Percentiles rank a stretch among this genome's conserved stretches.
phyloP scores from a whole-genome alignment of 2,329 filamentous ascomycete genomes.

The Diplodia mutila region DNA sequence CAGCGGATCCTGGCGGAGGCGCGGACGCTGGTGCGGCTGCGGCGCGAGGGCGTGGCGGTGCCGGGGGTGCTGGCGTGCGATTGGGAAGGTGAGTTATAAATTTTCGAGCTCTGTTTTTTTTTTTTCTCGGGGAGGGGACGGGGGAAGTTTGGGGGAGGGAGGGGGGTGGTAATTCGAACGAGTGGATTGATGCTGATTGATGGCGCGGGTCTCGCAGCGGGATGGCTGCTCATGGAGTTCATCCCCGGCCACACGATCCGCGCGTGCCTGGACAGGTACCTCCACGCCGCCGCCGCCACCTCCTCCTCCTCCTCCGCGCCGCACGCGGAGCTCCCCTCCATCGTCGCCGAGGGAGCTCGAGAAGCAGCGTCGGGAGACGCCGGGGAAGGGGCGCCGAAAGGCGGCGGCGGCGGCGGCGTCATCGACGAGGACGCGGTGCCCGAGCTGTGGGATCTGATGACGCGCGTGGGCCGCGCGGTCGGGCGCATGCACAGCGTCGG shows the following conservation, averaged over 20 bases:
- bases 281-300: slow-evolving; percentile 8
- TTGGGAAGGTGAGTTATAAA: slow-evolving; percentile 55
- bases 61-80: slow-evolving; percentile 76
- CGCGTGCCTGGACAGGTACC: slow-evolving; percentile 23
- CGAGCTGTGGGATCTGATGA: slow-evolving; percentile 65
- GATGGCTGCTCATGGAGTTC: slow-evolving; percentile 27
- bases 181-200: slow-evolving; percentile 39
- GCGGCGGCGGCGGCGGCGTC: neutral
- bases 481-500: slow-evolving; percentile 80
- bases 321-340: neutral
- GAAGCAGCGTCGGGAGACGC: neutral
- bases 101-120: slow-evolving; percentile 27
- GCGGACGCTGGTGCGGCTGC: slow-evolving; percentile 77
- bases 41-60: slow-evolving; percentile 77
- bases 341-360: neutral
- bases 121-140: slow-evolving; percentile 38
- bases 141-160: slow-evolving; percentile 50
- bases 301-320: neutral
- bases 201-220: slow-evolving; percentile 1
- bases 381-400: too few relatives aligned
- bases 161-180: too few relatives aligned
- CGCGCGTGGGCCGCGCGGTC: slow-evolving; percentile 70
- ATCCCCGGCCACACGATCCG: slow-evolving; percentile 25
- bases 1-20: slow-evolving; percentile 89
- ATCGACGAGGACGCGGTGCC: slow-evolving; percentile 21